These are phyloP conservation scores for Lachnellula occidentalis DNA, from an alignment of 2,329 filamentous ascomycete genomes.

Conservation along the genomic window DNA sequence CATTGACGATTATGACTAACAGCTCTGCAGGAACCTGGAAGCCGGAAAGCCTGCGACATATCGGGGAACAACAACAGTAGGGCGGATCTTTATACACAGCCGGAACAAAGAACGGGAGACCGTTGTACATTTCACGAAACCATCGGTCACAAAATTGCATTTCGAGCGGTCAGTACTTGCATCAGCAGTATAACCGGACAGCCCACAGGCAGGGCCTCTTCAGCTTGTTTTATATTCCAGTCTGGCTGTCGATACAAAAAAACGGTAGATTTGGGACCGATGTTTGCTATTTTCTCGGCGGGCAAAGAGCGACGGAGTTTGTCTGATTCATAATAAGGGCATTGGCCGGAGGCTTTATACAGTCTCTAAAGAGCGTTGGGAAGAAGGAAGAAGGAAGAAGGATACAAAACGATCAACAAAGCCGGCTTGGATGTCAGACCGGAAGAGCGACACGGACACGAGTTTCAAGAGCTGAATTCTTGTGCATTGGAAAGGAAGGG, in stretches of 20 bases:
- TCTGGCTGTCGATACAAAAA: conserved; percentile 1
- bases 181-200: conserved; percentile 11
- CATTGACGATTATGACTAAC: conserved; percentile 5
- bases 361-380: not conserved
- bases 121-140: conserved; percentile 7
- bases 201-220: not conserved
- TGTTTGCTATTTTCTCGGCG: conserved; percentile 5
- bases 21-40: conserved; percentile 63
- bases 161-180: conserved; percentile 4
- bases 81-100: not conserved
- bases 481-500: conserved; percentile 14
- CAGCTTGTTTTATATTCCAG: not conserved
- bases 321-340: no score
- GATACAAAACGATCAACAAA: not conserved
- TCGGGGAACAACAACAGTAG: conserved; percentile 39
- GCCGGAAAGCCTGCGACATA: conserved; percentile 64
- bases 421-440: conserved; percentile 1
- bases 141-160: not conserved
- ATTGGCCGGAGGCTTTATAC: not conserved
- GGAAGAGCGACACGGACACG: conserved; percentile 14
- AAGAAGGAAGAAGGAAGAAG: conserved; percentile 1
- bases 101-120: not conserved
- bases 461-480: conserved; percentile 30
- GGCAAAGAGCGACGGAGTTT: not conserved
- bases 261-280: conserved; percentile 13